Conservation (phyloP, 352 stramenopile species). For the Pythium phragmiticola region DNA sequence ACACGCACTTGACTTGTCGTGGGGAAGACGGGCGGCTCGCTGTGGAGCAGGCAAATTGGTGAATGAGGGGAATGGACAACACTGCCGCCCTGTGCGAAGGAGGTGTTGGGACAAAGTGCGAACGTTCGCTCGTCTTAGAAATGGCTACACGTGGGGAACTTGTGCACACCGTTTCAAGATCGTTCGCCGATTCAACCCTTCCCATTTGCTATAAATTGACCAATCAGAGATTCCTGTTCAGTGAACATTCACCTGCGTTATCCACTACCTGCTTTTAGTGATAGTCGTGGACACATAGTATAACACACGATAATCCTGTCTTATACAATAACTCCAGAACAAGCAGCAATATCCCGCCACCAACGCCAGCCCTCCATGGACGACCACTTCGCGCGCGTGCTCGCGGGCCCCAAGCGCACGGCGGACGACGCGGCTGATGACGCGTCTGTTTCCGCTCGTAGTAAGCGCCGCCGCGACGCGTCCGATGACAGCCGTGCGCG, state of each 20-base stretch:
- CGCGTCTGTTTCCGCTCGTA: neutral
- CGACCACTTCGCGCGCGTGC: conserved; percentile 61
- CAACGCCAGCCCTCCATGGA: conserved; percentile 31
- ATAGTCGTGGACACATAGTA: neutral
- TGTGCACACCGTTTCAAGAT: conserved; percentile 24
- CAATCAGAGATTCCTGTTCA: neutral
- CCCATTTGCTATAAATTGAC: conserved; percentile 13
- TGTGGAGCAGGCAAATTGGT: neutral
- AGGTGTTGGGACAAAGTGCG: neutral
- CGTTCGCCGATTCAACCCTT: neutral
- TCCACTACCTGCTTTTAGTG: neutral
- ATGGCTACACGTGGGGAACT: conserved; percentile 1
- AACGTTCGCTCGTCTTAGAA: conserved; percentile 1
- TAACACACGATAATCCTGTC: neutral
- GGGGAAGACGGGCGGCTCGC: conserved; percentile 1
- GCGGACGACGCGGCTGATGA: neutral
- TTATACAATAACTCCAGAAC: neutral
- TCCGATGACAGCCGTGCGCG: conserved; percentile 22
- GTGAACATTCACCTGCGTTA: conserved; percentile 1
- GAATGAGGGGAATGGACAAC: conserved; percentile 12
- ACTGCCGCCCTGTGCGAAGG: neutral
- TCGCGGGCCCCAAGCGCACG: conserved; percentile 27
- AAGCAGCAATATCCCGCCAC: neutral
- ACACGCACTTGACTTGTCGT: neutral
- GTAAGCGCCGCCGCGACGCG: conserved; percentile 10